These are phyloP conservation scores for Neonectria neomacrospora DNA, from an alignment of 2,329 filamentous ascomycete species.

Conservation along the genomic window DNA sequence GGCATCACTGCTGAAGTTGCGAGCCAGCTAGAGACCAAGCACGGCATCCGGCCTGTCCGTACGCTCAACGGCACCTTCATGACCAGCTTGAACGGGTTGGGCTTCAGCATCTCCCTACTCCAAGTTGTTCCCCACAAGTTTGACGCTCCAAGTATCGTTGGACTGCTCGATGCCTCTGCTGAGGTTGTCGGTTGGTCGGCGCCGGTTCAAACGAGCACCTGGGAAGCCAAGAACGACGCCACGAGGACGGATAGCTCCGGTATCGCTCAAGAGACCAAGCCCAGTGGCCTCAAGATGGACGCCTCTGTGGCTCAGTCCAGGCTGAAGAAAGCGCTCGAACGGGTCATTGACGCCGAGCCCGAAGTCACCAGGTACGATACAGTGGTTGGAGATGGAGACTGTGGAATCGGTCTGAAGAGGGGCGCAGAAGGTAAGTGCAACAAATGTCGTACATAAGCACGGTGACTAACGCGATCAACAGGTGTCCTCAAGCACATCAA, in stretches of 20 bases:
- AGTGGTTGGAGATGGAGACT: conserved; percentile 90
- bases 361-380: conserved; percentile 81
- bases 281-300: conserved; percentile 66
- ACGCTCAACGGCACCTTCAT: conserved; percentile 78
- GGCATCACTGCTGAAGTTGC: conserved; percentile 77
- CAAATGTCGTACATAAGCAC: neutral
- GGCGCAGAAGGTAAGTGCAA: conserved; percentile 77
- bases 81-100: conserved; percentile 81
- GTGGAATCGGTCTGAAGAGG: conserved; percentile 85
- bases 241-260: conserved; percentile 55
- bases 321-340: conserved; percentile 68
- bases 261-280: conserved; percentile 48
- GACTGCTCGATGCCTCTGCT: conserved; percentile 75
- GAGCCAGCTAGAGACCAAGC: conserved; percentile 66
- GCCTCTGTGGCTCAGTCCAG: conserved; percentile 59
- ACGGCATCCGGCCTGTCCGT: conserved; percentile 71
- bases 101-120: conserved; percentile 78
- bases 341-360: conserved; percentile 73
- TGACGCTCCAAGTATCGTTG: conserved; percentile 70
- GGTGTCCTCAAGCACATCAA: conserved; percentile 64
- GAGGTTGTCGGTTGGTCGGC: conserved; percentile 78
- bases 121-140: conserved; percentile 71
- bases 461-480: conserved; percentile 45
- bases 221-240: conserved; percentile 66
- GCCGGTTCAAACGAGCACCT: conserved; percentile 70